Evolutionary conservation across 2,329 filamentous ascomycete genomes (phyloP), one percentile per base, ranked within the genome.

Genomic region (Teratosphaeriaceae sp.): DNA sequence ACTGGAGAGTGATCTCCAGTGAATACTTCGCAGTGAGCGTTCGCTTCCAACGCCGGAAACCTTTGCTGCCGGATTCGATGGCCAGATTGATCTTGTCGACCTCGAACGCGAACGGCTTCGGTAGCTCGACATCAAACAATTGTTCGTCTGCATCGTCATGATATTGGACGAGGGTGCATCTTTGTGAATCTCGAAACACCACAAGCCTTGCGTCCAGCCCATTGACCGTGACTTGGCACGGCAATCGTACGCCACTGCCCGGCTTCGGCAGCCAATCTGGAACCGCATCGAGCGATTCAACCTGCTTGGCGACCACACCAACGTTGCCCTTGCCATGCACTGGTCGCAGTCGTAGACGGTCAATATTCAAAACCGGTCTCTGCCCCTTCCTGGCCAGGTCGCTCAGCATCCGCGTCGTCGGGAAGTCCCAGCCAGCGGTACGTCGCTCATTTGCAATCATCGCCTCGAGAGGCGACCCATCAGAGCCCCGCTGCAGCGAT

Each of bases 1-100:
- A 56, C n/a, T 52, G 54, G 20, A 67, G 51, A 8, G 30, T 33
- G 5, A 65, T 42, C 3, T 57, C 49, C 27, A 60, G 38, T 19
- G 37, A 44, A 31, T 55, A 58, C 15, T 48, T 46, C 12, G 45
- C 37, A n/a, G 48, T 44, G n/a, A 56, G 37, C 5, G 38, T 43
- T 19, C 47, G 45, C 38, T 51, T 51, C 55, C 56, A 59, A 13
- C 26, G 20, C 26, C 38, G 37, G 20, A 26, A 41, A 7, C 47
- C 50, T 24, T 51, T 37, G n/a, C 8, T 38, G 21, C 48, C 43
- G 9, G 40, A 43, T 12, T 52, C 50, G 33, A 33, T 46, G 15
- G 41, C 36, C 16, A 48, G 36, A 21, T 46, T 37, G 8, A 59
- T 37, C 34, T 59, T 44, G 16, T 56, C 47, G 2, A 56, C 30